phyloP scores from a whole-genome alignment of 2,329 filamentous ascomycete species.

The Hypoxylon sp. region DNA sequence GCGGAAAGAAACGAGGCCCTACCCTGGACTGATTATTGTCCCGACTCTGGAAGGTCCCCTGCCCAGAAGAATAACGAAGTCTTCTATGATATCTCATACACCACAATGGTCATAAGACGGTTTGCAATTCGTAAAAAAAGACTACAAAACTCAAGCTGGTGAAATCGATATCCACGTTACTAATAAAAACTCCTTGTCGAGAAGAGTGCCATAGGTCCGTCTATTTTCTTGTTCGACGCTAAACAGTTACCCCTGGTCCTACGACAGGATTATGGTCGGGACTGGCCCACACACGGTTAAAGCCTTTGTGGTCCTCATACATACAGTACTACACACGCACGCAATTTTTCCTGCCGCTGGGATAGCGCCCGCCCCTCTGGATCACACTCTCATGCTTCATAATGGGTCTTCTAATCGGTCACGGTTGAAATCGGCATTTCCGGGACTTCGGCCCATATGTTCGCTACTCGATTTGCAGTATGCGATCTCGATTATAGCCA shows the following conservation, averaged over 20 bases:
- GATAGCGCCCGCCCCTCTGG: slow-evolving; percentile 48
- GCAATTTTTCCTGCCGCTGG: slow-evolving; percentile 52
- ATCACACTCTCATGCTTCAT: slow-evolving; percentile 45
- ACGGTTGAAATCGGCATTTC: slow-evolving; percentile 42
- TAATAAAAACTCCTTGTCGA: slow-evolving; percentile 41
- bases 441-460: slow-evolving; percentile 37
- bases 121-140: slow-evolving; percentile 27
- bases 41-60: slow-evolving; percentile 21
- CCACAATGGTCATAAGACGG: slow-evolving; percentile 3
- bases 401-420: slow-evolving; percentile 37
- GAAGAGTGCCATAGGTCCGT: slow-evolving; percentile 35
- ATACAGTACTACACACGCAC: slow-evolving; percentile 48
- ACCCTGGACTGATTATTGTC: slow-evolving; percentile 20
- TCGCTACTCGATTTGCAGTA: slow-evolving; percentile 24
- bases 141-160: slow-evolving; percentile 11
- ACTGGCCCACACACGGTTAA: slow-evolving; percentile 45
- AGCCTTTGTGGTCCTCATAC: slow-evolving; percentile 39
- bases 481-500: slow-evolving; percentile 34
- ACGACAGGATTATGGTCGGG: slow-evolving; percentile 40
- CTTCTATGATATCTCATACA: slow-evolving; percentile 16
- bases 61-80: slow-evolving; percentile 25
- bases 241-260: slow-evolving; percentile 43
- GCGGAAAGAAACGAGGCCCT: slow-evolving; percentile 25
- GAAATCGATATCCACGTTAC: slow-evolving; percentile 40
- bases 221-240: slow-evolving; percentile 46